Base-by-base conservation (phyloP, 2,329 filamentous ascomycete species). In the Claviceps sp. region DNA sequence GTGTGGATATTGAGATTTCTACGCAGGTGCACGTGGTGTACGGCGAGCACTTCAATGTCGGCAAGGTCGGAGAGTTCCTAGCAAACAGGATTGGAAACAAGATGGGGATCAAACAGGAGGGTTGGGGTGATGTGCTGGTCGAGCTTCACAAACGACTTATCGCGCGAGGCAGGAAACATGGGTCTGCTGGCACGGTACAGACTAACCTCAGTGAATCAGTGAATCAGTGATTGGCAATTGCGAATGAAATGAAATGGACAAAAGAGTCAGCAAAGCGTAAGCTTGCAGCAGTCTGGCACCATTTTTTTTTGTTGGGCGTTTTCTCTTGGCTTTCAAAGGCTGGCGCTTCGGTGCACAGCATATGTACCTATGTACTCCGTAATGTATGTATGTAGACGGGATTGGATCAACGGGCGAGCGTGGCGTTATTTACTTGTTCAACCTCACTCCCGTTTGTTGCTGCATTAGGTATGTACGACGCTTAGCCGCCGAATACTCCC, bases 1-100 rank as follows among this genome's bases (percentile, higher is more conserved):
- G 75, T 3, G 67, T 84, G 11, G 73, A 78, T 1, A 72, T 87
- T 38, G 64, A 66, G 14, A 68, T 85, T 24, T 68, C 67, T 5
- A 72, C 76, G 1, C 70, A 69, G 22, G 85, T 81, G 0, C 73
- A 72, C 50, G 79, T 90, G 1, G 71, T 89, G 2, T 93, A 93
- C 63, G 87, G 87, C 0, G 86, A 91, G 67, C 75, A 78, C 54
- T 89, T 90, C 64, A 87, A 88, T 57, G 79, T 82, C 57, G 77
- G 73, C 48, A 89, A 87, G 66, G 83, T 93, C 72, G 72, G 70
- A n/a, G 84, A 88, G 52, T 89, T 86, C 58, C 62, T 93, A 56
- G 65, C 70, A 13, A 75, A 75, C 38, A 63, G 62, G 73, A 76
- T 63, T 69, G 84, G 61, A 66, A 72, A 47, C 58, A 60, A n/a